A percentile compares a stretch with the other conserved stretches of the same genome.
Evolutionary conservation across 805 yeast species (phyloP).

Genomic region (Nakazawaea ambrosiae): DNA sequence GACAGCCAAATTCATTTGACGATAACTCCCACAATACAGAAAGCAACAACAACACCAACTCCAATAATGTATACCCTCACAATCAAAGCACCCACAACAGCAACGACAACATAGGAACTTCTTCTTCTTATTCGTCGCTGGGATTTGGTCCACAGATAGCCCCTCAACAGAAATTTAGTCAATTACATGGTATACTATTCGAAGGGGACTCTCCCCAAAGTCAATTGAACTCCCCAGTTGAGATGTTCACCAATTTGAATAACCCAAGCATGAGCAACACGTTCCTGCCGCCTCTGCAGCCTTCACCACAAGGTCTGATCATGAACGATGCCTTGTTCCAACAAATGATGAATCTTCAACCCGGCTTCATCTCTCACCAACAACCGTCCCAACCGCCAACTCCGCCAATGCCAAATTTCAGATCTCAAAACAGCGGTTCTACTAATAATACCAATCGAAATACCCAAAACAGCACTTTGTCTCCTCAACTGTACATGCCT

Average conservation of each 20-base stretch:
- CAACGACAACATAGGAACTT: not conserved
- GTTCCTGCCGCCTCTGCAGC: too few species aligned
- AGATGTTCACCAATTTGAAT: constrained; percentile 1
- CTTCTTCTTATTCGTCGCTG: too few species aligned
- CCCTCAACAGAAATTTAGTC: not conserved
- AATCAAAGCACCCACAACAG: not conserved
- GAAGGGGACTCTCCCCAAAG: constrained; percentile 4
- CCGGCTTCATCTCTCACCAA: too few species aligned
- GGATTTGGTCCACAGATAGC: too few species aligned
- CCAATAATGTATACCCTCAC: not conserved
- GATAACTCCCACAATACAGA: not conserved
- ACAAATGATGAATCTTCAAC: too few species aligned
- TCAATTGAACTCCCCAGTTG: constrained; percentile 4
- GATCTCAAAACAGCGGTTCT: not conserved
- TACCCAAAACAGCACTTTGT: not conserved
- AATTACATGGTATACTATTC: not conserved
- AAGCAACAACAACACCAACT: not conserved
- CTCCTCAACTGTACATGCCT: not conserved
- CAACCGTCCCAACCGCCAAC: too few species aligned
- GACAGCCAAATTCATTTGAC: too few species aligned
- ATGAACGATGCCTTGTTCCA: too few species aligned
- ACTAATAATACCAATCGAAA: not conserved
- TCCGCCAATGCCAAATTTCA: not conserved
- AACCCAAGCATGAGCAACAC: not conserved
- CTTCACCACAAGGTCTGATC: too few species aligned